Conservation (phyloP, 768 basidiomycete species). For the Tylopilus rubrobrunneus region DNA sequence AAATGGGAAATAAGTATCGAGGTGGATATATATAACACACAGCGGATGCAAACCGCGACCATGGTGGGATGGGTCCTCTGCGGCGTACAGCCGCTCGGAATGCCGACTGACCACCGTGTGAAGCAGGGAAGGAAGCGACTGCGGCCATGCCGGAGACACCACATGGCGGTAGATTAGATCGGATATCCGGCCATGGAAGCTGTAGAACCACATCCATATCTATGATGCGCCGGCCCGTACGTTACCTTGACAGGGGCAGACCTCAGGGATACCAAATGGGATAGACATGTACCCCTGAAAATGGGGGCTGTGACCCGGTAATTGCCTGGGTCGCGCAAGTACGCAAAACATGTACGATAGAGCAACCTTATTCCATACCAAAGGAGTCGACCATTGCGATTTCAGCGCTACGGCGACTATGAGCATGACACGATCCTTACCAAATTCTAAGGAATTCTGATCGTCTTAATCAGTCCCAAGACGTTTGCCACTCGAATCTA, state of each 20-base stretch:
- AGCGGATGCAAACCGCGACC: neutral
- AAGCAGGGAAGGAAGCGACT: neutral
- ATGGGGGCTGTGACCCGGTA: neutral
- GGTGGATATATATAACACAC: neutral
- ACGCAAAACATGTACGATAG: neutral
- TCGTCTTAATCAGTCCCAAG: neutral
- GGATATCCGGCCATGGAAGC: neutral
- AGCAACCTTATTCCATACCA: slow-evolving; percentile 5
- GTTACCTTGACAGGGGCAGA: neutral
- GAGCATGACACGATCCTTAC: neutral
- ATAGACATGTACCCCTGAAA: neutral
- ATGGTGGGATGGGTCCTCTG: neutral
- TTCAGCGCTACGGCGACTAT: neutral
- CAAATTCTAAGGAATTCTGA: neutral
- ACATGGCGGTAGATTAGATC: slow-evolving; percentile 2
- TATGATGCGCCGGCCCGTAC: neutral
- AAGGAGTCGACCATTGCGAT: neutral
- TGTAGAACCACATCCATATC: neutral
- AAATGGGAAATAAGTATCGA: neutral
- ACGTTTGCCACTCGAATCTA: neutral
- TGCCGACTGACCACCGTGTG: slow-evolving; percentile 3
- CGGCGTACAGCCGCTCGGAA: neutral
- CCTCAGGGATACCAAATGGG: neutral
- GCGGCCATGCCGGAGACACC: neutral
- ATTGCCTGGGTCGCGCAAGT: neutral